Conservation (phyloP, 139 green algal species). For the Tetradesmus obliquus region DNA sequence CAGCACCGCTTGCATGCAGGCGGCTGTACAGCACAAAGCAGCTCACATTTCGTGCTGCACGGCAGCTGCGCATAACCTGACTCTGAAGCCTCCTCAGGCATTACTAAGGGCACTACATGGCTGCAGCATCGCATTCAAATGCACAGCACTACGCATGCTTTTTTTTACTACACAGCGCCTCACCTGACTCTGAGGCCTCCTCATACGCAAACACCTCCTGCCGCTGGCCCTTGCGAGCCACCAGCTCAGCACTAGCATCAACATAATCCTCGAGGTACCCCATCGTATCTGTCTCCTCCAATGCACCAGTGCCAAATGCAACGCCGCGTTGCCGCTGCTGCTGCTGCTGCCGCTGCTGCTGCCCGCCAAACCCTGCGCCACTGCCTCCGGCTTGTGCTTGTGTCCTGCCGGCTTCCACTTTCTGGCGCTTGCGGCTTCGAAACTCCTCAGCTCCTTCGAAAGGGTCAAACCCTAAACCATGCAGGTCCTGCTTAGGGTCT, state of each 20-base stretch:
- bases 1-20: too few species aligned
- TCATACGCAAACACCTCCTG: slow-evolving; percentile 51
- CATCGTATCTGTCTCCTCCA: slow-evolving; percentile 80
- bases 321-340: slow-evolving; percentile 69
- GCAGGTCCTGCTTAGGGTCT: slow-evolving; percentile 83
- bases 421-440: slow-evolving; percentile 61
- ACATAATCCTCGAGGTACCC: slow-evolving; percentile 78
- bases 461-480: slow-evolving; percentile 95
- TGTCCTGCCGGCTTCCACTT: slow-evolving; percentile 10
- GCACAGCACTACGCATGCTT: too few species aligned
- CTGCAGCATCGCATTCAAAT: too few species aligned
- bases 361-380: not conserved
- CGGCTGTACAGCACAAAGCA: too few species aligned
- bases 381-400: slow-evolving; percentile 14
- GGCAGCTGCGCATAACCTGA: too few species aligned
- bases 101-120: too few species aligned
- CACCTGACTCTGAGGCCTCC: slow-evolving; percentile 50
- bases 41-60: too few species aligned
- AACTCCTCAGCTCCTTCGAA: slow-evolving; percentile 92
- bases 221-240: not conserved
- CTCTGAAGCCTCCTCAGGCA: too few species aligned
- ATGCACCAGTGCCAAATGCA: slow-evolving; percentile 88
- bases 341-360: slow-evolving; percentile 16
- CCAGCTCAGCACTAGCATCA: slow-evolving; percentile 47
- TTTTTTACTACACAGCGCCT: not conserved